Conservation (phyloP, 176 grass and related monocot species). For the Oryza coarctata region DNA sequence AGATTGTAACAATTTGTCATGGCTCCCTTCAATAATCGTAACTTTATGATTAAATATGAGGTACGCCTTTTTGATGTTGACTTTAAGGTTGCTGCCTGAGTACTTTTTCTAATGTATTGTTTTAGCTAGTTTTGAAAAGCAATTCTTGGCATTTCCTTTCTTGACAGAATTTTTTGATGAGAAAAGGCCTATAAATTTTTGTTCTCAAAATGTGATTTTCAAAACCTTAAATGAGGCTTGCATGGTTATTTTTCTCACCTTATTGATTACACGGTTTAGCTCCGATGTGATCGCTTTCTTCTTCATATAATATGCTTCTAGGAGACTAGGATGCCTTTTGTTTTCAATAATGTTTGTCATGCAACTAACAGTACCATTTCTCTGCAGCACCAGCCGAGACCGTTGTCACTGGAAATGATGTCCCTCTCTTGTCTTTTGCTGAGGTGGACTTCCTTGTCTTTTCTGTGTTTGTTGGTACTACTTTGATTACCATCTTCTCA, state of each 20-base stretch:
- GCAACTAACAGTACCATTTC: slow-evolving; percentile 31
- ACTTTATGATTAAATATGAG: background rate
- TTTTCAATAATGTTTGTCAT: background rate
- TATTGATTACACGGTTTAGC: background rate
- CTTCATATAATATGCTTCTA: background rate
- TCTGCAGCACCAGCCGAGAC: slow-evolving; percentile 41
- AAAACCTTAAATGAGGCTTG: background rate
- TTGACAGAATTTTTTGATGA: background rate
- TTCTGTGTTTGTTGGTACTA: background rate
- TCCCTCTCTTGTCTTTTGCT: slow-evolving; percentile 66
- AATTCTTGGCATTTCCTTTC: background rate
- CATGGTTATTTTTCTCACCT: background rate
- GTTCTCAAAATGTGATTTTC: background rate
- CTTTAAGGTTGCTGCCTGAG: background rate
- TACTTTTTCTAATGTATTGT: background rate
- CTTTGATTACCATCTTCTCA: background rate
- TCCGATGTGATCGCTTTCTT: background rate
- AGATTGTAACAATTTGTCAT: background rate
- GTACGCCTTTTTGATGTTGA: background rate
- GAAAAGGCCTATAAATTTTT: background rate
- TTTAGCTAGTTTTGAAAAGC: background rate
- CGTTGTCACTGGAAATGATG: slow-evolving; percentile 33
- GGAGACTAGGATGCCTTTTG: background rate
- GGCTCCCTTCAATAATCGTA: background rate
- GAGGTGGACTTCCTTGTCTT: slow-evolving; percentile 48